These are phyloP conservation scores for Xylaria sp. DNA, from an alignment of 495 filamentous ascomycete genomes.

Conservation along the genomic window DNA sequence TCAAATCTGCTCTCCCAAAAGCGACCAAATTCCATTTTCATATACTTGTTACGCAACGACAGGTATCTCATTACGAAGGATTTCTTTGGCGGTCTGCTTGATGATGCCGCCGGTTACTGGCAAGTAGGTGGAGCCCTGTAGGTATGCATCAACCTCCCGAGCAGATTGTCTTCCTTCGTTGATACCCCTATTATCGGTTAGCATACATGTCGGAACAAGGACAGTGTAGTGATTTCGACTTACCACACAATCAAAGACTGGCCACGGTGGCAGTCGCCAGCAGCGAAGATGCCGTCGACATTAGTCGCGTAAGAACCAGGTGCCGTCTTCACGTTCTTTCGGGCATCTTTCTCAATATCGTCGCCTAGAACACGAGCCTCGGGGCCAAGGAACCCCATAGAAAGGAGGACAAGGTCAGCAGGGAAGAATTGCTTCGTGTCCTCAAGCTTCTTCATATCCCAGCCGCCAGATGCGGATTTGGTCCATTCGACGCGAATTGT, in stretches of 20 bases:
- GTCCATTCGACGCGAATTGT: slow-evolving; percentile 98
- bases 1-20: neutral
- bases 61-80: slow-evolving; percentile 49
- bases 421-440: slow-evolving; percentile 97
- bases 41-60: slow-evolving; percentile 20
- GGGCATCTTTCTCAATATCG: slow-evolving; percentile 86
- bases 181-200: slow-evolving; percentile 78
- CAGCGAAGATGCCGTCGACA: slow-evolving; percentile 88
- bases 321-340: slow-evolving; percentile 98
- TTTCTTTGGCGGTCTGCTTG: slow-evolving; percentile 77
- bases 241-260: slow-evolving; percentile 98
- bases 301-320: slow-evolving; percentile 90
- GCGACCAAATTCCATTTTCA: neutral
- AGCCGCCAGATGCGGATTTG: slow-evolving; percentile 85
- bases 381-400: slow-evolving; percentile 98
- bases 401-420: slow-evolving; percentile 93
- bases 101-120: slow-evolving; percentile 96
- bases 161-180: slow-evolving; percentile 96
- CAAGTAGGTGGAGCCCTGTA: slow-evolving; percentile 80
- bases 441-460: slow-evolving; percentile 99
- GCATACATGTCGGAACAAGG: slow-evolving; percentile 15
- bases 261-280: slow-evolving; percentile 94
- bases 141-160: slow-evolving; percentile 91
- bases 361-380: slow-evolving; percentile 89
- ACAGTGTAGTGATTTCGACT: slow-evolving; percentile 43